A percentile compares a stretch with the other conserved stretches of the same genome.
Conservation (phyloP, 352 stramenopile genomes). For the Phytophthora meadii region DNA sequence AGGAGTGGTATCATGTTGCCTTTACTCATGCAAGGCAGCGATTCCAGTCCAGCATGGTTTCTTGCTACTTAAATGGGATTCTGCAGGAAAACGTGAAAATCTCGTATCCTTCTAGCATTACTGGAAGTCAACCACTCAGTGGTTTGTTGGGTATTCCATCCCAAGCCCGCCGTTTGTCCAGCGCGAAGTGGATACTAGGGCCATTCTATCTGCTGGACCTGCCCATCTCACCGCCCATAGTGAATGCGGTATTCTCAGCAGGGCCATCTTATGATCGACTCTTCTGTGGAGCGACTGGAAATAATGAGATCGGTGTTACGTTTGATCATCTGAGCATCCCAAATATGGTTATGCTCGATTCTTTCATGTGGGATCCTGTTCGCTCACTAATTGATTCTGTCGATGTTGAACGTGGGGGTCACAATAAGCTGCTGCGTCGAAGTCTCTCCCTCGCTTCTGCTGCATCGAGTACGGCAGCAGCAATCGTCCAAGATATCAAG, state of each 20-base stretch:
- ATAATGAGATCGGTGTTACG: constrained; percentile 53
- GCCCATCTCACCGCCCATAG: constrained; percentile 46
- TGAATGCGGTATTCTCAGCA: constrained; percentile 65
- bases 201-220: constrained; percentile 78
- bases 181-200: constrained; percentile 55
- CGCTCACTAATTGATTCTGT: constrained; percentile 73
- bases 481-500: constrained; percentile 79
- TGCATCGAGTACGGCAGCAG: constrained; percentile 65
- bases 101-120: constrained; percentile 67
- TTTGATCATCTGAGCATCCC: constrained; percentile 56
- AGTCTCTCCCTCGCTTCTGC: constrained; percentile 67
- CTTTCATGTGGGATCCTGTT: constrained; percentile 72
- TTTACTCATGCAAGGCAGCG: constrained; percentile 70
- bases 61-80: constrained; percentile 69
- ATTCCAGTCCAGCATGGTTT: constrained; percentile 74
- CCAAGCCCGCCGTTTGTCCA: constrained; percentile 54
- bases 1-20: constrained; percentile 59
- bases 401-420: constrained; percentile 55
- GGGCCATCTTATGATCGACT: constrained; percentile 65
- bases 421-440: constrained; percentile 55
- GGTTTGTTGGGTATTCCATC: constrained; percentile 65
- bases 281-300: constrained; percentile 59
- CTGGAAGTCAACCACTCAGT: constrained; percentile 59
- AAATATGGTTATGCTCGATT: constrained; percentile 65
- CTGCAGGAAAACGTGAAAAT: constrained; percentile 76